Base-by-base conservation (phyloP, 2,329 filamentous ascomycete species). In the Thelonectria blattea region DNA sequence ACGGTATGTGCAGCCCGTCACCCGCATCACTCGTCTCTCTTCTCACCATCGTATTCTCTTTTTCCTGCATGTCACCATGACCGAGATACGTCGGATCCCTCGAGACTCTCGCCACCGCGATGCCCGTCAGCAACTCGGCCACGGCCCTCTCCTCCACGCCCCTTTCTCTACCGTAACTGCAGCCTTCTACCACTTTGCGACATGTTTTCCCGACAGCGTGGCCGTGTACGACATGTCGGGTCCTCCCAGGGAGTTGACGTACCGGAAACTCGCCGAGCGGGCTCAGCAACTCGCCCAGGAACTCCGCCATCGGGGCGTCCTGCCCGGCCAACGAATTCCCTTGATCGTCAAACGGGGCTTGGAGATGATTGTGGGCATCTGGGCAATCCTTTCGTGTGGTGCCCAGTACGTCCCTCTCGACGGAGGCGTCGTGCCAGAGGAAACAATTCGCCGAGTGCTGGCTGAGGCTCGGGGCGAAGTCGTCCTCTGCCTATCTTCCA, bases 351-450 rank as follows among this genome's bases (percentile, higher is more conserved):
- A 81, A 60, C 78, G 85, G 14, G 81, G 83, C 41, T 72, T 84
- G 49, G 83, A 85, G 63, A 85, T 87, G 83, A 73, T 86, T 7
- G 77, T 85, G 51, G 84, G 81, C 18, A 85, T 87, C 50, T 75
- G 85, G 56, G 84, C 83, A 2, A 76, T 86, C 17, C 73, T 88
- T 34, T 84, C 83, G 57, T 81, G 81, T 49, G 84, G 85, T 18
- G 85, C 81, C 14, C 84, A 88, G 64, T 88, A 88, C 67, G 78
- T 87, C 5, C 85, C 85, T 3, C 76, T 88, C 2, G 85, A 88
- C 61, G 84, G 84, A 37, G 81, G 81, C 6, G 77, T 84, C 32
- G 80, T 82, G 10, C 76, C 82, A 0, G 80, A 82, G 51, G 74
- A 76, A 17, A 80, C 80, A 3, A 75, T 87, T 24, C 72, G 73